These are phyloP conservation scores for Umbelopsis sp. DNA, from an alignment of 192 early-diverging fungal species.

Conservation along the genomic window DNA sequence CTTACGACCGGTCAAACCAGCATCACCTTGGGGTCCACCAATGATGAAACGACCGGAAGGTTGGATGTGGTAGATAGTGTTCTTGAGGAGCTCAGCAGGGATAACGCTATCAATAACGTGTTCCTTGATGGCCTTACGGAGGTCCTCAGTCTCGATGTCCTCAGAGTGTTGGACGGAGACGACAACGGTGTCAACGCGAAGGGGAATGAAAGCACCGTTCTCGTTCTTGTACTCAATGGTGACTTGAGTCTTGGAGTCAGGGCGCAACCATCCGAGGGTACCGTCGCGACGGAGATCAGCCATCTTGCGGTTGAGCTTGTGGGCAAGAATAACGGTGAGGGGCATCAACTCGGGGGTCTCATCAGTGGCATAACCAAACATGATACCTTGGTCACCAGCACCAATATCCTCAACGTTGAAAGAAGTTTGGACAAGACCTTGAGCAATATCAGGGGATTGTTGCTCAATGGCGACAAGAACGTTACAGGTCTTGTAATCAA, in stretches of 20 bases:
- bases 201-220: slow-evolving; percentile 90
- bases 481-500: slow-evolving; percentile 99
- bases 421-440: slow-evolving; percentile 93
- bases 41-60: slow-evolving; percentile 99
- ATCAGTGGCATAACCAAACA: slow-evolving; percentile 96
- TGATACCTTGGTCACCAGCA: slow-evolving; percentile 98
- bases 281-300: slow-evolving; percentile 94
- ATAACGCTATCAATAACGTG: slow-evolving; percentile 93
- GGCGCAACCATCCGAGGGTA: slow-evolving; percentile 90
- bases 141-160: slow-evolving; percentile 83
- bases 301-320: slow-evolving; percentile 98
- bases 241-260: slow-evolving; percentile 99
- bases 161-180: slow-evolving; percentile 96
- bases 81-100: slow-evolving; percentile 86
- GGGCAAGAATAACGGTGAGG: slow-evolving; percentile 89
- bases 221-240: slow-evolving; percentile 98
- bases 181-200: slow-evolving; percentile 96
- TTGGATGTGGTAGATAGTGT: slow-evolving; percentile 96
- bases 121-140: slow-evolving; percentile 87
- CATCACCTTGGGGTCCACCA: slow-evolving; percentile 99
- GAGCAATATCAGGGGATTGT: slow-evolving; percentile 99
- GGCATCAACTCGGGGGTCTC: slow-evolving; percentile 99
- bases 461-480: slow-evolving; percentile 99
- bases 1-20: slow-evolving; percentile 90
- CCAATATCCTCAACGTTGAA: slow-evolving; percentile 95